A percentile compares a stretch with the other conserved stretches of the same genome.
Conservation (phyloP, 305 asterid species). For the Fraxinus nigra region DNA sequence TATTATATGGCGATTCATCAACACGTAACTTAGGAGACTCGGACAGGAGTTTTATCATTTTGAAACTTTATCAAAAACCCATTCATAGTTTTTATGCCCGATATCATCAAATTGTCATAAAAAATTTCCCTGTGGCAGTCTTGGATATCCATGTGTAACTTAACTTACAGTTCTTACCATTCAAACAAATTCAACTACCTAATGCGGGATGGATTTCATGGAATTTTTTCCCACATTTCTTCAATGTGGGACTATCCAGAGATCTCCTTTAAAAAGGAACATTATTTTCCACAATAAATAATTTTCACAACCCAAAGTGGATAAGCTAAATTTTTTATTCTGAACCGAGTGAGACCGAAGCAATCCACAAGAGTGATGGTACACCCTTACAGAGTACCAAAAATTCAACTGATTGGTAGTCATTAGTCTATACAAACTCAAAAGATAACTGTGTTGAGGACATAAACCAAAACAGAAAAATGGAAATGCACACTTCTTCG, state of each 20-base stretch:
- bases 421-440: neutral
- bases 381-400: neutral
- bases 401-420: neutral
- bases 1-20: neutral
- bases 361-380: neutral
- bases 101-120: neutral
- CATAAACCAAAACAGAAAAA: neutral
- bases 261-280: neutral
- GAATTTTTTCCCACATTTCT: neutral
- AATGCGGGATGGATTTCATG: neutral
- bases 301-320: neutral
- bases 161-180: neutral
- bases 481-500: neutral
- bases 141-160: neutral
- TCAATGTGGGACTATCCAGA: neutral
- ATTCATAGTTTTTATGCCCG: neutral
- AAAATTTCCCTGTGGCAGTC: neutral
- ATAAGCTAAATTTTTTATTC: neutral
- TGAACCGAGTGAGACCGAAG: neutral
- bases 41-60: neutral
- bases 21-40: neutral
- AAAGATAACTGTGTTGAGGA: neutral
- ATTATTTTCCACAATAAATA: neutral
- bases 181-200: neutral
- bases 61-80: neutral